Percentiles rank a stretch among this genome's conserved stretches.
Evolutionary conservation across 2,329 filamentous ascomycete genomes (phyloP).

Genomic region (Aspergillus nomiae): DNA sequence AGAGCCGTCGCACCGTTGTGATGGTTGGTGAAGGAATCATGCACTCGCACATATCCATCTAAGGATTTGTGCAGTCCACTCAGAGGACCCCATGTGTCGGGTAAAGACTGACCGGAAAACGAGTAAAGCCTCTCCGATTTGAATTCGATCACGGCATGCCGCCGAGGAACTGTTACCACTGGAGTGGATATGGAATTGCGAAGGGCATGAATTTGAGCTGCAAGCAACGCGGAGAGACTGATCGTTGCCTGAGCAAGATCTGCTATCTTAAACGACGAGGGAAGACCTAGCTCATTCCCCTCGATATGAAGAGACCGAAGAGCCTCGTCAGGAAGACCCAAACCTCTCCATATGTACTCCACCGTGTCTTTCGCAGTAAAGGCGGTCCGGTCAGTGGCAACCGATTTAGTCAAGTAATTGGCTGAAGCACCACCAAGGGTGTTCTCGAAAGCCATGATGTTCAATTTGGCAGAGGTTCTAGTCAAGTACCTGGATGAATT

Average conservation of each 20-base stretch:
- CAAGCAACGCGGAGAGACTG: constrained; percentile 53
- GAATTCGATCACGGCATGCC: constrained; percentile 56
- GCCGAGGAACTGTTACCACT: constrained; percentile 45
- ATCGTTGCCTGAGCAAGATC: constrained; percentile 57
- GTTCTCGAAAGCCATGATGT: not conserved
- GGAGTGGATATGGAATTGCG: constrained; percentile 35
- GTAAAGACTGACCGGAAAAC: constrained; percentile 41
- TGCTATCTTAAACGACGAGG: constrained; percentile 59
- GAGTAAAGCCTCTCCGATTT: constrained; percentile 55
- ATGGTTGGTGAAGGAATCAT: constrained; percentile 58
- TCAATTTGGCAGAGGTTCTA: not conserved
- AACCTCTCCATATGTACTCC: constrained; percentile 20
- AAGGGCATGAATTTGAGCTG: constrained; percentile 48
- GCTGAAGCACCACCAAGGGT: not conserved
- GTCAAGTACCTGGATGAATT: not conserved
- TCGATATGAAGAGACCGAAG: constrained; percentile 22
- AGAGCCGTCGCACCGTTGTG: constrained; percentile 47
- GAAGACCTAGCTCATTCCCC: constrained; percentile 24
- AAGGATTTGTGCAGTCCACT: constrained; percentile 55
- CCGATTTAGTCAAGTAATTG: not conserved
- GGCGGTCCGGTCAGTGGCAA: not conserved
- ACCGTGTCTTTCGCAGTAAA: constrained; percentile 13
- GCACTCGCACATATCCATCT: constrained; percentile 58
- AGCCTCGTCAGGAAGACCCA: constrained; percentile 18
- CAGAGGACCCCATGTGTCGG: constrained; percentile 45